Conservation (phyloP, 2,329 filamentous ascomycete genomes). For the Pseudocercospora crystallina region DNA sequence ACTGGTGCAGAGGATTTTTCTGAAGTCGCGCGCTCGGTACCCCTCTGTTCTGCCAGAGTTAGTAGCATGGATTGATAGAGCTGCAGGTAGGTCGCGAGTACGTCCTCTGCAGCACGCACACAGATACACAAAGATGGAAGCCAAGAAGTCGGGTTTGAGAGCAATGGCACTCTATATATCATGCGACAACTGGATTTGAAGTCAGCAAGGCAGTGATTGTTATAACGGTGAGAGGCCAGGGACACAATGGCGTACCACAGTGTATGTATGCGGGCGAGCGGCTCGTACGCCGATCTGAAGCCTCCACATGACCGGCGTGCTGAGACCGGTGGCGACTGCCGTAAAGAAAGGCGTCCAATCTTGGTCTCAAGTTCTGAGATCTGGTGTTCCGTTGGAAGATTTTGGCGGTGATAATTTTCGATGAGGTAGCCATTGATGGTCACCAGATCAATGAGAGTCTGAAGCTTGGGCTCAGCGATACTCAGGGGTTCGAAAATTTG, state of each 20-base stretch:
- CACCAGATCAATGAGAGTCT: conserved; percentile 1
- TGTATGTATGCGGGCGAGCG: conserved; percentile 7
- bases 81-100: conserved; percentile 6
- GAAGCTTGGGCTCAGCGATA: background rate
- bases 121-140: conserved; percentile 9
- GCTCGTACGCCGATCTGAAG: conserved; percentile 6
- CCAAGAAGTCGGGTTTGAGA: conserved; percentile 1
- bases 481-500: conserved; percentile 1
- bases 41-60: background rate
- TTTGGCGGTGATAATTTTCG: background rate
- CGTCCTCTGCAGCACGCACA: conserved; percentile 3
- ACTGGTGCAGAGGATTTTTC: background rate
- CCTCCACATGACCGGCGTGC: background rate
- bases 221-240: background rate
- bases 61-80: conserved; percentile 1
- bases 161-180: background rate
- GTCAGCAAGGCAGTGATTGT: background rate
- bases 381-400: background rate
- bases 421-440: conserved; percentile 4
- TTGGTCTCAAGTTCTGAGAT: conserved; percentile 3
- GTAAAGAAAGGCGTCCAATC: too few species aligned
- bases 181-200: conserved; percentile 3
- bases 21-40: background rate
- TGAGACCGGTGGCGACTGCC: background rate
- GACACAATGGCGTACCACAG: background rate